These are phyloP conservation scores for Kodamaea leandrae DNA, from an alignment of 805 yeast species.

Conservation along the genomic window DNA sequence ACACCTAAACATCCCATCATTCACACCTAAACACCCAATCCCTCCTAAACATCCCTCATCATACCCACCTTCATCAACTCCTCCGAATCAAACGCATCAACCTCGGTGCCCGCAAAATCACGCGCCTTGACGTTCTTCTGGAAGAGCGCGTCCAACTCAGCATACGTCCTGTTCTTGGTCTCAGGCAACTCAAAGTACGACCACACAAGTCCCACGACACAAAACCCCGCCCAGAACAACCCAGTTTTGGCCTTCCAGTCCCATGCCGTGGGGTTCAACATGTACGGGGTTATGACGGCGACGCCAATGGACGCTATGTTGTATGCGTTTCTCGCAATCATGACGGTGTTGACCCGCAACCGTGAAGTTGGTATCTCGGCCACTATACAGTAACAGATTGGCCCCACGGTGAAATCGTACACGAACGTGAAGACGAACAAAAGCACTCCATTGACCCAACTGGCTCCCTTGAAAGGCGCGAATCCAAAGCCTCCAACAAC, in stretches of 20 bases:
- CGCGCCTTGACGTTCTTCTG: slow-evolving; percentile 39
- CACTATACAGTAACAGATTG: slow-evolving; percentile 38
- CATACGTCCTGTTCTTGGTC: slow-evolving; percentile 54
- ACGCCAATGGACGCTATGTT: slow-evolving; percentile 33
- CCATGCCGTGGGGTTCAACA: slow-evolving; percentile 46
- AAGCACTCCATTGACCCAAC: slow-evolving; percentile 49
- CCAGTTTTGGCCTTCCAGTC: slow-evolving; percentile 47
- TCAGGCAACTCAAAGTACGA: slow-evolving; percentile 56
- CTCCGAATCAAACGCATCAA: slow-evolving; percentile 39
- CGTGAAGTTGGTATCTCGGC: slow-evolving; percentile 37
- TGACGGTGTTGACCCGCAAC: slow-evolving; percentile 36
- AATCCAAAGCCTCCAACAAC: slow-evolving; percentile 44
- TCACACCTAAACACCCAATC: no score
- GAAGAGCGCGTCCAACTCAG: slow-evolving; percentile 59
- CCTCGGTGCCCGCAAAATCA: slow-evolving; percentile 40
- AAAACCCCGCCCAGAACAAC: slow-evolving; percentile 42
- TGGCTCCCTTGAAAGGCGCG: slow-evolving; percentile 20
- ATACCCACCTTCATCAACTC: slow-evolving; percentile 35
- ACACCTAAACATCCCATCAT: no score
- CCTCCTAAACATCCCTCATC: no score
- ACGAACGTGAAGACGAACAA: slow-evolving; percentile 44
- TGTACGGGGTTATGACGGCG: slow-evolving; percentile 35
- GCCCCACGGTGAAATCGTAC: slow-evolving; percentile 44
- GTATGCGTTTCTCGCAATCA: slow-evolving; percentile 39
- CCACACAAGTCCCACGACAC: slow-evolving; percentile 35